Evolutionary conservation across 2,329 filamentous ascomycete genomes (phyloP).

Genomic region (Xylariaceae sp.): DNA sequence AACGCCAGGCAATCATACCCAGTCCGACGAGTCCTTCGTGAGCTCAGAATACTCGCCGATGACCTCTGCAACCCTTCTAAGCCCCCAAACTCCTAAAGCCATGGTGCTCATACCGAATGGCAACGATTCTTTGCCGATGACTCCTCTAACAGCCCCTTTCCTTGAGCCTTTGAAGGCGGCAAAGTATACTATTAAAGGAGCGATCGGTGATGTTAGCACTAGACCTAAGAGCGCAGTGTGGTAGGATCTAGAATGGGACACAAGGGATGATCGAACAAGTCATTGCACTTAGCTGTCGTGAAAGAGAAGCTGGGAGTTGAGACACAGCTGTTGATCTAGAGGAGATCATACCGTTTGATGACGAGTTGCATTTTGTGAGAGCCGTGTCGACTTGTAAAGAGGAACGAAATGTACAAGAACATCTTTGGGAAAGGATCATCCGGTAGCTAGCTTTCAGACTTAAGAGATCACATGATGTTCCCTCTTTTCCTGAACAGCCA

Average conservation of each 20-base stretch:
- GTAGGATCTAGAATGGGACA: not conserved
- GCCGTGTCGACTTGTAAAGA: not conserved
- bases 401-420: not conserved
- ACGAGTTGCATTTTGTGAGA: no score
- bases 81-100: not conserved
- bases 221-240: constrained; percentile 17
- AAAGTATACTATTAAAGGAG: constrained; percentile 1
- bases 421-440: no score
- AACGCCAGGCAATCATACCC: not conserved
- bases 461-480: no score
- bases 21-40: not conserved
- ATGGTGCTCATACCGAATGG: not conserved
- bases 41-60: not conserved
- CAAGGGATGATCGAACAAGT: no score
- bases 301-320: no score
- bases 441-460: no score
- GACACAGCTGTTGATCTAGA: not conserved
- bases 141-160: constrained; percentile 2
- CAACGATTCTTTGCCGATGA: not conserved
- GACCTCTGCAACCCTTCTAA: not conserved
- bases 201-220: not conserved
- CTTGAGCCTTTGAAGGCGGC: not conserved
- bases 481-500: no score
- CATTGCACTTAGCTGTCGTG: no score
- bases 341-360: no score